phyloP scores from a whole-genome alignment of 306 rosid species.

The Cotoneaster glaucophyllus region DNA sequence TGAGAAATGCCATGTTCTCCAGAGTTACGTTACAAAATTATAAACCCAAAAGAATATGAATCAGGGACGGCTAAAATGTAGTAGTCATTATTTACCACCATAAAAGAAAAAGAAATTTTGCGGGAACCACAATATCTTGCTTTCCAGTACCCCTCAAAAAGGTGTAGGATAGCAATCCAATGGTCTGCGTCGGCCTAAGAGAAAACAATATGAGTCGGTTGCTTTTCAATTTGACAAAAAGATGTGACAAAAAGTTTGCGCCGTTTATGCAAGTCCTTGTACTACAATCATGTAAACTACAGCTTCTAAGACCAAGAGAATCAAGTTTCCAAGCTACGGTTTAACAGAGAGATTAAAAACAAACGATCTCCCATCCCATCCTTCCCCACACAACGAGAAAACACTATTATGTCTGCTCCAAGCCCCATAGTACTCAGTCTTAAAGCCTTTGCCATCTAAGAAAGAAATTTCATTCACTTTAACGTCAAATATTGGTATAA shows the following conservation, averaged over 20 bases:
- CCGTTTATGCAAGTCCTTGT: background rate
- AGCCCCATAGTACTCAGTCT: slow-evolving; percentile 92
- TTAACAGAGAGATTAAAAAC: background rate
- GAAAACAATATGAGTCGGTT: slow-evolving; percentile 13
- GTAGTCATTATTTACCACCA: background rate
- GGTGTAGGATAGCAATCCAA: slow-evolving; percentile 84
- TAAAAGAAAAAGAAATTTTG: background rate
- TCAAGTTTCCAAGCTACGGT: background rate
- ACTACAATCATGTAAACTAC: background rate
- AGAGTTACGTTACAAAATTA: background rate
- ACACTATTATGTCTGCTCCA: slow-evolving; percentile 92
- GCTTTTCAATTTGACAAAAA: background rate
- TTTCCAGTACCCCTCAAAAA: slow-evolving; percentile 78
- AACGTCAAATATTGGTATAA: too few species aligned
- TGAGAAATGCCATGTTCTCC: too few species aligned
- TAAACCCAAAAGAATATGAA: background rate
- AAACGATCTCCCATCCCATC: slow-evolving; percentile 62
- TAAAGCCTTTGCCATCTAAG: slow-evolving; percentile 94
- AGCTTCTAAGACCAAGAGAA: background rate
- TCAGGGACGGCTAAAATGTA: background rate
- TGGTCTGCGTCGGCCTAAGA: slow-evolving; percentile 70
- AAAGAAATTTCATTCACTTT: background rate
- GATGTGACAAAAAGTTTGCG: background rate
- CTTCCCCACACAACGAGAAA: slow-evolving; percentile 63
- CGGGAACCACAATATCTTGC: slow-evolving; percentile 89